A percentile compares a stretch with the other conserved stretches of the same genome.
These are phyloP conservation scores for Leucocoprinus birnbaumii DNA, from an alignment of 768 basidiomycete species.

Conservation along the genomic window DNA sequence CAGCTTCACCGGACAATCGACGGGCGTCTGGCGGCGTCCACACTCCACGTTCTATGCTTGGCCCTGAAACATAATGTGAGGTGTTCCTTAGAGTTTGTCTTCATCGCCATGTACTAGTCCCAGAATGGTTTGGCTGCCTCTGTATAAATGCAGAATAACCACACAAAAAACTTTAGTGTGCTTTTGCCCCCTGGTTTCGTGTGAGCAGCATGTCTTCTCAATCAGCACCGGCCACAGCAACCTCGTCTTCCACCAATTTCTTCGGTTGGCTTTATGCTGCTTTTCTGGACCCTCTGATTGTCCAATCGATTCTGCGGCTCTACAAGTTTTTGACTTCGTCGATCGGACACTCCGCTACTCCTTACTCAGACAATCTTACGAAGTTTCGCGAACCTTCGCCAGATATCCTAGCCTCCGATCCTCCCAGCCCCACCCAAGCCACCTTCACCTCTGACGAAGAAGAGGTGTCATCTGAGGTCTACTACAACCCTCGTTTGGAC, in stretches of 20 bases:
- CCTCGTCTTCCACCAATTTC: not conserved
- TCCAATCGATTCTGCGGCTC: not conserved
- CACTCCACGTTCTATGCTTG: no score
- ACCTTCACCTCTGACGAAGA: conserved; percentile 6
- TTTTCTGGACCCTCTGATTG: conserved; percentile 5
- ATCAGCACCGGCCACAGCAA: not conserved
- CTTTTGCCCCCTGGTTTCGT: not conserved
- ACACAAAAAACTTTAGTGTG: conserved; percentile 3
- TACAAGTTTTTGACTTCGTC: conserved; percentile 4
- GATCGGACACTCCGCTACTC: not conserved
- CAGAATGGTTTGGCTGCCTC: not conserved
- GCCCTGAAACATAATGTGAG: no score
- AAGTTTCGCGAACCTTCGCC: not conserved
- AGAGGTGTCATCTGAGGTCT: conserved; percentile 19
- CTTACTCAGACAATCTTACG: not conserved
- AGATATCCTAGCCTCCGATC: not conserved
- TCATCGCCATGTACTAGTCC: conserved; percentile 2
- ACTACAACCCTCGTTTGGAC: conserved; percentile 69
- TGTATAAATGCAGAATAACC: conserved; percentile 4
- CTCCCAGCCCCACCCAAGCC: conserved; percentile 2
- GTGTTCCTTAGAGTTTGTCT: not conserved
- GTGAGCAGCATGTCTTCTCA: conserved; percentile 7
- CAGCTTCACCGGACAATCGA: no score
- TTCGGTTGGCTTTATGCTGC: not conserved
- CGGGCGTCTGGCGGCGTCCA: no score